Evolutionary conservation across 2,329 filamentous ascomycete genomes (phyloP), one percentile per base, ranked within the genome.

Genomic region (Xylariaceae sp.): DNA sequence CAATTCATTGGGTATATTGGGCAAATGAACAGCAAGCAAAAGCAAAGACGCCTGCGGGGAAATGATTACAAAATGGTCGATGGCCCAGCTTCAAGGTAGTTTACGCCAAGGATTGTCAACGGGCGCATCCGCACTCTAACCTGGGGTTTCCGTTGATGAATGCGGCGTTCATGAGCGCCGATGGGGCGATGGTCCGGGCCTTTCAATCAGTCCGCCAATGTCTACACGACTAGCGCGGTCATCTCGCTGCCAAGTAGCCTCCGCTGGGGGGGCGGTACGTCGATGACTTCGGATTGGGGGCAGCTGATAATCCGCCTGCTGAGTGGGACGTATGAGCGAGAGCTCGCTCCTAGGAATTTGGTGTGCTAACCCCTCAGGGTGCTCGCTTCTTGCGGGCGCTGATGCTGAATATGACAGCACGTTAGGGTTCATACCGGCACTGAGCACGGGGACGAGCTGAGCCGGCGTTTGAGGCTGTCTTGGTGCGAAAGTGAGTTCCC

Each of bases 141-240:
- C 29, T 34, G 48, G 56, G n/a, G 42, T 12, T 43, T 50, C 47
- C 22, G 46, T 47, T 30, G 21, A 52, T 54, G 50, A 54, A 58
- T 41, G 41, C 15, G 22, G 21, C 18, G 22, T 30, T 54, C 37
- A 54, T 48, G 54, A 47, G 37, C 60, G 59, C 42, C 59, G 61
- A 46, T 60, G 61, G 18, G 65, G 57, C 59, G 67, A 45, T 60
- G 67, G 73, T 61, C 77, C 77, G 21, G 79, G 76, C 68, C 76
- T 80, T 60, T 83, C 83, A 63, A 87, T 80, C 63, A 83, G 73
- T 1, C 81, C 82, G 10, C 77, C 80, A 57, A 86, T 85, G 61
- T 83, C 81, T 46, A 85, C 77, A 15, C 83, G 76, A 36, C 74
- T 69, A 16, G 74, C 70, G 26, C 80, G 75, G 51, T 81, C 80